Conservation (phyloP, 805 yeast genomes). For the Ogataea siamensis region DNA sequence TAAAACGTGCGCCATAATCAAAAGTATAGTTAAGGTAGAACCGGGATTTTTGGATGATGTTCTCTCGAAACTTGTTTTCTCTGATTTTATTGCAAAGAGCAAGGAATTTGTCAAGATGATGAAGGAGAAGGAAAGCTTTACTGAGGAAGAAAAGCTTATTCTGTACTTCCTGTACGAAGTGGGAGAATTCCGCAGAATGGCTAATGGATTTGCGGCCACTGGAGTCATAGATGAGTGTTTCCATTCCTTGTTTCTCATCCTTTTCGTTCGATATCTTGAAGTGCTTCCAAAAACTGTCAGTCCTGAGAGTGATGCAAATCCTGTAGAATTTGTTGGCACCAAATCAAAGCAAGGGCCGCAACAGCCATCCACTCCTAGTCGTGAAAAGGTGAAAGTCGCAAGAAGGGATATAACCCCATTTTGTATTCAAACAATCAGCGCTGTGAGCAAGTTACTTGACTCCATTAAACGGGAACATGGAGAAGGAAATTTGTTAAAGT, state of each 20-base stretch:
- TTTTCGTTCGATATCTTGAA: conserved; percentile 36
- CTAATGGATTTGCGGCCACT: conserved; percentile 80
- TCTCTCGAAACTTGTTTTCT: conserved; percentile 44
- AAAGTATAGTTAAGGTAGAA: conserved; percentile 43
- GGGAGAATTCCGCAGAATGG: conserved; percentile 63
- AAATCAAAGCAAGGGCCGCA: conserved; percentile 7
- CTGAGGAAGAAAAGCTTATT: conserved; percentile 38
- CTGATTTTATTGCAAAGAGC: conserved; percentile 41
- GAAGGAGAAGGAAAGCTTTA: conserved; percentile 30
- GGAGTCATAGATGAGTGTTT: conserved; percentile 71
- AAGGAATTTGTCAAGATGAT: conserved; percentile 32
- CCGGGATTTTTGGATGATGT: conserved; percentile 50
- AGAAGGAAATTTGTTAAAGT: conserved; percentile 25
- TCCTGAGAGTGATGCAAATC: conserved; percentile 1
- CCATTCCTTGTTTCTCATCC: conserved; percentile 54
- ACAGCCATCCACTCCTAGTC: conserved; percentile 25
- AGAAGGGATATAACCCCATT: conserved; percentile 45
- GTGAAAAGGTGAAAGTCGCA: conserved; percentile 44
- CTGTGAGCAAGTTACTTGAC: conserved; percentile 22
- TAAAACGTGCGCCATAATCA: conserved; percentile 49
- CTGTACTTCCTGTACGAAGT: conserved; percentile 49
- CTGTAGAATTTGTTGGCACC: conserved; percentile 9
- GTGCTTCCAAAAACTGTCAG: background rate
- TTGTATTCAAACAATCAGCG: conserved; percentile 29
- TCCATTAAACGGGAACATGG: conserved; percentile 22